These are phyloP conservation scores for Fusarium sp. DNA, from an alignment of 2,329 filamentous ascomycete genomes.

Conservation along the genomic window DNA sequence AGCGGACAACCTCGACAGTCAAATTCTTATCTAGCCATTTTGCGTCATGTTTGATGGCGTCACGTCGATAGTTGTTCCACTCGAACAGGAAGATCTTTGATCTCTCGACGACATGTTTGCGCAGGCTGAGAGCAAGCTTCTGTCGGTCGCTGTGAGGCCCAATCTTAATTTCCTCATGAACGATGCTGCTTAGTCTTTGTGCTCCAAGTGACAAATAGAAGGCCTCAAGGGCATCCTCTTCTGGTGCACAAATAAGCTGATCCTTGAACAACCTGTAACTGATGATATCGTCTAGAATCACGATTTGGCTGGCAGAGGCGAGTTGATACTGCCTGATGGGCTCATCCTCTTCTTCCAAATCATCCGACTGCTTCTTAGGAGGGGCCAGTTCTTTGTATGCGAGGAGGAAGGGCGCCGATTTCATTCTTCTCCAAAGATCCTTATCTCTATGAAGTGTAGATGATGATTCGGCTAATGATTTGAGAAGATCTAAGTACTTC, in stretches of 20 bases:
- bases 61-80: slow-evolving; percentile 73
- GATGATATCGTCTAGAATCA: slow-evolving; percentile 88
- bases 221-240: slow-evolving; percentile 85
- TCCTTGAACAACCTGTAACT: slow-evolving; percentile 91
- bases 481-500: slow-evolving; percentile 86
- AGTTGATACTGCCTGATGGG: slow-evolving; percentile 83
- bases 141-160: slow-evolving; percentile 75
- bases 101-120: slow-evolving; percentile 86
- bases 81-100: slow-evolving; percentile 90
- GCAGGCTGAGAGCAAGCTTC: slow-evolving; percentile 73
- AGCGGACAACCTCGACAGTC: slow-evolving; percentile 79
- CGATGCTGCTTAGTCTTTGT: slow-evolving; percentile 77
- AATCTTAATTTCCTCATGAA: slow-evolving; percentile 81
- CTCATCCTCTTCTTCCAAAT: slow-evolving; percentile 70
- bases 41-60: slow-evolving; percentile 85
- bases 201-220: slow-evolving; percentile 89
- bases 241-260: slow-evolving; percentile 84
- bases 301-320: slow-evolving; percentile 75
- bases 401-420: slow-evolving; percentile 78
- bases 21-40: slow-evolving; percentile 93
- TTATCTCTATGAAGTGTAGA: slow-evolving; percentile 80
- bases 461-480: slow-evolving; percentile 80
- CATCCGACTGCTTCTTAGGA: slow-evolving; percentile 59
- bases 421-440: slow-evolving; percentile 80
- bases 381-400: slow-evolving; percentile 79